Evolutionary conservation across 306 rosid species (phyloP), one percentile per base, ranked within the genome.

Genomic region (Inga leiocalycina): DNA sequence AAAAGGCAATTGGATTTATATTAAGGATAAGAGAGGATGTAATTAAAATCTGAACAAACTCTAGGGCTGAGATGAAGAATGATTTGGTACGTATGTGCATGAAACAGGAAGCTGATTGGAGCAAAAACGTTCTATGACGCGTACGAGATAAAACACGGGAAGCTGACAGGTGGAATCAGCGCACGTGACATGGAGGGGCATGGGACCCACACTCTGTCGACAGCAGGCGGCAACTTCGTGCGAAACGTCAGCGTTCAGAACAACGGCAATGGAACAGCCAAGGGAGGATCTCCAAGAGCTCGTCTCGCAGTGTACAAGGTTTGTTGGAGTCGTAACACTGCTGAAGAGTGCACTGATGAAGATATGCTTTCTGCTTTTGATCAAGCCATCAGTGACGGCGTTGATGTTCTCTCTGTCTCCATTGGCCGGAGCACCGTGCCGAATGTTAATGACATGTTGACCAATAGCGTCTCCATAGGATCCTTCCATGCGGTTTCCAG

Each of bases 241-340:
- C 39, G 43, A 32, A 65, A 77, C 1, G 88, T 79, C 1, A 84
- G 35, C 59, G 87, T 88, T 43, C 71, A 82, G 4, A 87, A 90
- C 20, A 62, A 83, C 11, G 93, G 91, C 3, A 84, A 88, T 62
- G 97, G 97, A n/a, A 93, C 95, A 0, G 92, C 97, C 0, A 92
- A 92, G 62, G 99, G 99, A 10, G 99, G 99, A 3, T 92, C 99
- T 2, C 97, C 98, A 0, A 91, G 69, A 51, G 92, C 97, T 39
- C 85, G 90, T 0, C 90, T 94, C 57, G 99, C 89, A 48, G 83
- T 94, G 0, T 96, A 96, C 85, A 96, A 94, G 78, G 97, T 85
- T 9, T 93, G 98, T 16, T 93, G 96, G 96, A 82, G 84, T 0
- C 76, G 22, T 6, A 20, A 57, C 0, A 54, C 59, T 7, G 43